Evolutionary conservation across 108 stramenopile genomes (phyloP), one percentile per base, ranked within the genome.

Genomic region (Skeletonema tropicum): DNA sequence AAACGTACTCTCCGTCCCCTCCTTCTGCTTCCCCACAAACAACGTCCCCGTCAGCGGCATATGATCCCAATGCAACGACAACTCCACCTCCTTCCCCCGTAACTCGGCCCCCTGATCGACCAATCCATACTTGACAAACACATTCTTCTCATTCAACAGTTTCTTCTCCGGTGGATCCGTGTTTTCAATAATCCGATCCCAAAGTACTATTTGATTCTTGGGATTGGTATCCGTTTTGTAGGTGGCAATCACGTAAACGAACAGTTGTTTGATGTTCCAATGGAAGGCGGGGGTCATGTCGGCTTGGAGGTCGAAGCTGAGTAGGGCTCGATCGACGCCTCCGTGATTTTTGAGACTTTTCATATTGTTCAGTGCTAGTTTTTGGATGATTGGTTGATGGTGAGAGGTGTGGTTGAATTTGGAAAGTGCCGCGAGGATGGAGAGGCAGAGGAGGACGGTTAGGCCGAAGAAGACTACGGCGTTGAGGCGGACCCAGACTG

Each of bases 401-500:
- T 59, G 41, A 2, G 33, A 23, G 0, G 90, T 71, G 69, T 96
- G 93, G 19, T 88, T 89, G 36, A 89, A 65, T 60, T 92, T 94
- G 62, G 90, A 91, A 9, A 96, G 21, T 25, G 94, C 96, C 0
- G 97, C 94, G 72, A 98, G 73, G 66, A 95, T 71, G 60, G 94
- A 92, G 15, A 98, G 80, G 57, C 90, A 89, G 58, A 99, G 82
- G 68, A 99, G 85, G 52, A 98, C 98, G 11, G 97, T 96, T 63
- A 99, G 88, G 29, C 97, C 96, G 86, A 98, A 99, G 82, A 99
- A 99, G 59, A 98, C 97, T 9, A 99, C 98, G 30, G 97, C 98
- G 80, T 99, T 99, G 11, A 98, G 71, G 35, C 98, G 90, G 41
- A 98, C 98, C 98, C 97, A 98, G 48, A 97, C 89, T 60, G 95